Conservation (phyloP, 768 basidiomycete species). For the Termitomyces sp. region DNA sequence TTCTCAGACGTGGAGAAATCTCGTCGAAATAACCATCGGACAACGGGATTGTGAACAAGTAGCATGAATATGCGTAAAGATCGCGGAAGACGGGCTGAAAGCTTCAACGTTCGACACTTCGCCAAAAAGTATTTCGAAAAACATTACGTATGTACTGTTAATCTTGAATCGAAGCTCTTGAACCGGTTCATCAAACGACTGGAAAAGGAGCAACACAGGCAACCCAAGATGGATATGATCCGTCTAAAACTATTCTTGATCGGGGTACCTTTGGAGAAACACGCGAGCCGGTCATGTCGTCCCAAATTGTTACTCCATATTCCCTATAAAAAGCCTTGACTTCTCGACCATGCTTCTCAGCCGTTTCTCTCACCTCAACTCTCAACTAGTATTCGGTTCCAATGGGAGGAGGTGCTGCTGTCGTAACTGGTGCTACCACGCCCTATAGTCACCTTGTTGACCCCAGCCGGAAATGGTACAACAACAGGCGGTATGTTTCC, state of each 20-base stretch:
- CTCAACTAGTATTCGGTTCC: conserved; percentile 17
- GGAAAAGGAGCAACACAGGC: background rate
- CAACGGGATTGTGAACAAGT: background rate
- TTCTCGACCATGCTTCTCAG: conserved; percentile 24
- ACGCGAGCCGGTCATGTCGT: conserved; percentile 24
- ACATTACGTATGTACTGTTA: background rate
- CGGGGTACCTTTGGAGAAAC: conserved; percentile 45
- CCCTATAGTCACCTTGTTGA: conserved; percentile 55
- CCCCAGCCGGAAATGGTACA: conserved; percentile 71
- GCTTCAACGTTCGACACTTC: background rate
- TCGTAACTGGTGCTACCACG: conserved; percentile 22
- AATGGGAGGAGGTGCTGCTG: conserved; percentile 54
- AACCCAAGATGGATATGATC: conserved; percentile 7
- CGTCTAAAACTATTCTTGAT: conserved; percentile 1
- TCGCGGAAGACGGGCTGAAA: background rate
- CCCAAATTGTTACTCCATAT: background rate
- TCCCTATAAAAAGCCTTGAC: conserved; percentile 28
- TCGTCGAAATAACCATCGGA: conserved; percentile 25
- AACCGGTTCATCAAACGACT: background rate
- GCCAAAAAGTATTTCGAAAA: background rate
- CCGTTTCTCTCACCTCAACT: conserved; percentile 27
- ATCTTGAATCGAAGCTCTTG: background rate
- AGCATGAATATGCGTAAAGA: background rate
- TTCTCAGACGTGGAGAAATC: conserved; percentile 22
- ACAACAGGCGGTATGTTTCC: conserved; percentile 55